Base-by-base conservation (phyloP, 2,329 filamentous ascomycete species). In the Rachicladosporium sp. region DNA sequence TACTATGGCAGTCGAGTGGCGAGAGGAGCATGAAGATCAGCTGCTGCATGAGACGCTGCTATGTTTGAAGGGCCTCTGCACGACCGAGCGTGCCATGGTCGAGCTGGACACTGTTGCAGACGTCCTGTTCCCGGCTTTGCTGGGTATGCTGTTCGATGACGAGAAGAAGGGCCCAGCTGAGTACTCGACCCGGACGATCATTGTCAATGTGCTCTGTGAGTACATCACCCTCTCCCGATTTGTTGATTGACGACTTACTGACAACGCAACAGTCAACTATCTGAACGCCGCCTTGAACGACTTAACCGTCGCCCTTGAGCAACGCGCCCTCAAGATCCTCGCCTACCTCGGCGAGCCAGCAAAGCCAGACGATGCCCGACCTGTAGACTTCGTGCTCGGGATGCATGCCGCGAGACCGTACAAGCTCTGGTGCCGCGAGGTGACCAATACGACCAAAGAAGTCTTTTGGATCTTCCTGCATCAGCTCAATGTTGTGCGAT, bases 401-500 rank as follows among this genome's bases (percentile, higher is more conserved):
- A 96, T 96, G 78, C 81, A 83, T 50, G 78, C 80, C 29, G 76
- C 86, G 36, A 76, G 89, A 0, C 89, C 89, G 1, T 98, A 95
- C 60, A 82, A 86, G 29, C 75, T 93, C 2, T 98, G 89, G 89
- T 86, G 81, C 63, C 91, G 88, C 60, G 91, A 98, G 63, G 78
- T 89, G 11, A 80, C 80, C 43, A 88, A 83, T 52, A 89, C 96
- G 35, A 94, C 88, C 32, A 95, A 95, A 61, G 89, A 98, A 60
- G 89, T 96, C 21, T 98, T 98, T 59, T 98, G 89, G 89, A 96
- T 96, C 57, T 98, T 96, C 65, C 71, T 96, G 39, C 89, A 96
- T 62, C 83, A 93, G 50, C 70, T 93, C 42, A 96, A 96, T 53
- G 80, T 95, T 34, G 74, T 96, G 30, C 73, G 85, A 13, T 61